phyloP scores from a whole-genome alignment of 2,329 filamentous ascomycete species.

The Hymenoscyphus repandus region DNA sequence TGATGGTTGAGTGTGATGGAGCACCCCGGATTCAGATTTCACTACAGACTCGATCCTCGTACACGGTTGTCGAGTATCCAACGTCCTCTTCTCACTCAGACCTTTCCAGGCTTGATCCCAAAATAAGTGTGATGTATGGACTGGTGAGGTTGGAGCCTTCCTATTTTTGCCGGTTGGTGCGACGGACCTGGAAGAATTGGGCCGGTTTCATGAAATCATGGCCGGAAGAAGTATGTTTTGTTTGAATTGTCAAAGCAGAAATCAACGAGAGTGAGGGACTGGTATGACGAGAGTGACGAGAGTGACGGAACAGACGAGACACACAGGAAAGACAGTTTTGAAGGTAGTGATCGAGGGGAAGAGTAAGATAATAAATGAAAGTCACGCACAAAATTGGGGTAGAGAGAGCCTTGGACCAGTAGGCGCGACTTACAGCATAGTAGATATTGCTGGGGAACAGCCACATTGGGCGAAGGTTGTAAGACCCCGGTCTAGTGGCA shows the following conservation, averaged over 20 bases:
- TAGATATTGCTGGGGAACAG: slow-evolving; percentile 16
- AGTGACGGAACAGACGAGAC: slow-evolving; percentile 6
- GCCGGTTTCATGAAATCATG: not conserved
- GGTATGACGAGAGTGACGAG: not conserved
- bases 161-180: not conserved
- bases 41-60: not conserved
- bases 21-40: not conserved
- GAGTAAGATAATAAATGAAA: slow-evolving; percentile 19
- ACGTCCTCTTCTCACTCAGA: no score
- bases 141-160: not conserved
- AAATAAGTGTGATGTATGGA: not conserved
- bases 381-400: slow-evolving; percentile 2
- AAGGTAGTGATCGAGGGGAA: slow-evolving; percentile 8
- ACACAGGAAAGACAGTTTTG: not conserved
- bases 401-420: slow-evolving; percentile 2
- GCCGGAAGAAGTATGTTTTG: not conserved
- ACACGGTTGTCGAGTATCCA: no score
- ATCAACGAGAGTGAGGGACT: not conserved
- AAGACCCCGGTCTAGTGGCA: slow-evolving; percentile 5
- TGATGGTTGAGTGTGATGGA: not conserved
- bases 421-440: slow-evolving; percentile 13
- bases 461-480: slow-evolving; percentile 11
- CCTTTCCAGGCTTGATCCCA: no score
- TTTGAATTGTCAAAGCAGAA: no score
- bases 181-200: not conserved